Conservation (phyloP, 306 rosid genomes). For the Trifolium dubium region DNA sequence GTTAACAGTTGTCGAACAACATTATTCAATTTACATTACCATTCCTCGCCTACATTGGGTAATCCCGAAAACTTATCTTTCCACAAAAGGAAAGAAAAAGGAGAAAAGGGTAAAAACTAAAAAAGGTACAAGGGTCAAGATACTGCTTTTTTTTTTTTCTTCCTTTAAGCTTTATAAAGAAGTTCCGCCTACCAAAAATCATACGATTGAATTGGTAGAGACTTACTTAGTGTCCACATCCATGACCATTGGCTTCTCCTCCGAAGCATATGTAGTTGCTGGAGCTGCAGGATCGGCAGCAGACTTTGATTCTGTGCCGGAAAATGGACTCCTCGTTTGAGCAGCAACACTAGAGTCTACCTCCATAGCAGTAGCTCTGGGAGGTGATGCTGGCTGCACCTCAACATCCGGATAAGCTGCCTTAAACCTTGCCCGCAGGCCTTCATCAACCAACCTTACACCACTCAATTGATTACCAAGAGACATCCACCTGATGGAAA, state of each 20-base stretch:
- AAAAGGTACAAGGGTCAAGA: conserved; percentile 27
- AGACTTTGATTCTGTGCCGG: conserved; percentile 56
- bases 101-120: conserved; percentile 7
- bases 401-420: conserved; percentile 98
- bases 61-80: conserved; percentile 26
- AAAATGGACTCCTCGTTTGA: conserved; percentile 66
- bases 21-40: conserved; percentile 31
- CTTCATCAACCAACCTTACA: conserved; percentile 91
- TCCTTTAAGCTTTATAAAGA: conserved; percentile 28
- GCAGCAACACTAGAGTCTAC: conserved; percentile 58
- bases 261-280: conserved; percentile 55
- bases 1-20: not conserved
- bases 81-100: not conserved
- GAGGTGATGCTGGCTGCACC: conserved; percentile 93
- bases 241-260: conserved; percentile 57
- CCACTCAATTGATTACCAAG: conserved; percentile 95
- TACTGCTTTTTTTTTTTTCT: conserved; percentile 20
- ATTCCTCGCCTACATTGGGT: conserved; percentile 18
- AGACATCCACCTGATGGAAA: conserved; percentile 87
- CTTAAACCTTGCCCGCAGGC: conserved; percentile 93
- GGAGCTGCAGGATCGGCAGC: conserved; percentile 55
- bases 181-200: conserved; percentile 16
- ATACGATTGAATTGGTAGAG: conserved; percentile 32
- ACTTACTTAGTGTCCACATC: conserved; percentile 61
- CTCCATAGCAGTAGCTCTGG: conserved; percentile 83